Conservation (phyloP, 208 protist species). For the Leishmania braziliensis region DNA sequence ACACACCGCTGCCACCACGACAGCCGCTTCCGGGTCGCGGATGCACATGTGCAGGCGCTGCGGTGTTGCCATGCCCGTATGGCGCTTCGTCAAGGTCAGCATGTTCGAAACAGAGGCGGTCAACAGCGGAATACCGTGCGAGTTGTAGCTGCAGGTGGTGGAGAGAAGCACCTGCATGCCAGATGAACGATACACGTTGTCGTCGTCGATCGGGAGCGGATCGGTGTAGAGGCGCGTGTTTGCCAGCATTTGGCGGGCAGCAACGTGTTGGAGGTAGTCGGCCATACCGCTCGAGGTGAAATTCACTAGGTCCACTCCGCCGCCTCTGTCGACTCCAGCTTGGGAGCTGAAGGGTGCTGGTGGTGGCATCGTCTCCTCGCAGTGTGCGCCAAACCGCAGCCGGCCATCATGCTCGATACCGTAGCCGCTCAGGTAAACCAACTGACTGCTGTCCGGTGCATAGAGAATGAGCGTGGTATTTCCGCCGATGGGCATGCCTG, state of each 20-base stretch:
- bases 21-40: constrained; percentile 21
- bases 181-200: constrained; percentile 28
- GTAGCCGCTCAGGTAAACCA: constrained; percentile 77
- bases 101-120: constrained; percentile 35
- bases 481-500: constrained; percentile 45
- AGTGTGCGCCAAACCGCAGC: constrained; percentile 66
- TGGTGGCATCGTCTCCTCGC: constrained; percentile 37
- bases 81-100: constrained; percentile 42
- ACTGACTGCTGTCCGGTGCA: constrained; percentile 52
- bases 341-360: not conserved
- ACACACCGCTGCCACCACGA: constrained; percentile 6
- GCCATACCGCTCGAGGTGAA: not conserved
- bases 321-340: not conserved
- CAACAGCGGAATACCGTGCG: constrained; percentile 47
- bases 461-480: constrained; percentile 62
- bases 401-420: constrained; percentile 59
- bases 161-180: constrained; percentile 56
- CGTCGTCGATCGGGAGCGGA: constrained; percentile 63
- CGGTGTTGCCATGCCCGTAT: constrained; percentile 38
- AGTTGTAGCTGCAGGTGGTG: constrained; percentile 51
- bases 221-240: constrained; percentile 59
- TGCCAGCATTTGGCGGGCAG: constrained; percentile 33
- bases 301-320: not conserved
- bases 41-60: constrained; percentile 50
- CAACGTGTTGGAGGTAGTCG: constrained; percentile 18